A percentile compares a stretch with the other conserved stretches of the same genome.
These are phyloP conservation scores for Capsicum chinense DNA, from an alignment of 257 asterid genomes.

Conservation along the genomic window DNA sequence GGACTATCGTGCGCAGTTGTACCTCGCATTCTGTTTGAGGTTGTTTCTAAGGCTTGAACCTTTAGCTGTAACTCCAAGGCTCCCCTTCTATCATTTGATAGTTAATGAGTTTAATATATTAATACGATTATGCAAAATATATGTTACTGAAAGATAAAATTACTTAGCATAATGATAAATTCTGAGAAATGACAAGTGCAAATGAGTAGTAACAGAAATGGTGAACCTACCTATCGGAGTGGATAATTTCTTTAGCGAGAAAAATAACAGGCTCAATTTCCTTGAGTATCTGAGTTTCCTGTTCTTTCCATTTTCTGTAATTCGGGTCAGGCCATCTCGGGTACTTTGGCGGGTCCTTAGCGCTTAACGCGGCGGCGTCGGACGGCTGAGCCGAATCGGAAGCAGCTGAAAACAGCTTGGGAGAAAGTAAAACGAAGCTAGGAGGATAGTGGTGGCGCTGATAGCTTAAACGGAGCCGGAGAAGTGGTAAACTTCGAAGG, in stretches of 20 bases:
- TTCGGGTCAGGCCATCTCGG: slow-evolving; percentile 55
- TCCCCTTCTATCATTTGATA: background rate
- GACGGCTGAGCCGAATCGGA: slow-evolving; percentile 41
- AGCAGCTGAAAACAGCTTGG: slow-evolving; percentile 49
- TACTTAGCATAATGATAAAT: background rate
- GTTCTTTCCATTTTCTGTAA: slow-evolving; percentile 66
- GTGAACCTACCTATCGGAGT: slow-evolving; percentile 68
- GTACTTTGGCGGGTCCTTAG: slow-evolving; percentile 45
- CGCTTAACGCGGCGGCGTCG: slow-evolving; percentile 33
- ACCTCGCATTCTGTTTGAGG: too few relatives aligned
- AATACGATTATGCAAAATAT: background rate
- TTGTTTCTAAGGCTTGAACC: too few relatives aligned
- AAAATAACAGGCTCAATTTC: slow-evolving; percentile 68
- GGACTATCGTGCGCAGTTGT: too few relatives aligned
- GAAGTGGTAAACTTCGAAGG: slow-evolving; percentile 54
- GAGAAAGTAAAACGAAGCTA: slow-evolving; percentile 29
- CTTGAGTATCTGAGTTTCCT: slow-evolving; percentile 64
- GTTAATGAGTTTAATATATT: background rate
- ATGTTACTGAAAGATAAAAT: background rate
- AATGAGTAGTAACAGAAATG: background rate
- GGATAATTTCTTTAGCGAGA: slow-evolving; percentile 74
- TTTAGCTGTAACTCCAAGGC: too few relatives aligned
- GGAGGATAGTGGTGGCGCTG: slow-evolving; percentile 39
- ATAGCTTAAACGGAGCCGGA: slow-evolving; percentile 57
- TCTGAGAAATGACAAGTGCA: background rate